phyloP scores from a whole-genome alignment of 2,329 filamentous ascomycete species.

The Ophiostoma angusticollis region DNA sequence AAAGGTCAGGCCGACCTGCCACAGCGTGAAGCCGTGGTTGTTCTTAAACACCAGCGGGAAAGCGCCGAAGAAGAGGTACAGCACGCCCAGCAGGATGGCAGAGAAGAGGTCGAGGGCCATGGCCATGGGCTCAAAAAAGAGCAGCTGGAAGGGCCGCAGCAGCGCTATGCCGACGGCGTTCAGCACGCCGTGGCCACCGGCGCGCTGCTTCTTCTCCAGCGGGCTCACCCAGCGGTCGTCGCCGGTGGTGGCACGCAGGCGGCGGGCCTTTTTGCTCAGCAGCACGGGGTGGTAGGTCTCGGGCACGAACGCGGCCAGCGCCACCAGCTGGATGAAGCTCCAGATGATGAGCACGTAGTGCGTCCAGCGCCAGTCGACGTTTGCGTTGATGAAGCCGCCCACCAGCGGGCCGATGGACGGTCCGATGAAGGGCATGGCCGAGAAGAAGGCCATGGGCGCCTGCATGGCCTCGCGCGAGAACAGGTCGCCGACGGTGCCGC shows the following conservation, averaged over 20 bases:
- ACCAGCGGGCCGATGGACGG: constrained; percentile 46
- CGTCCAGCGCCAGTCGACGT: constrained; percentile 64
- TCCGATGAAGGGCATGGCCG: constrained; percentile 51
- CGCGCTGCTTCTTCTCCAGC: constrained; percentile 53
- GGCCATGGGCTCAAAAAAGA: constrained; percentile 76
- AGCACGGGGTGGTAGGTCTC: constrained; percentile 78
- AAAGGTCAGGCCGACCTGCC: constrained; percentile 70
- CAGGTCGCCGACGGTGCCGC: constrained; percentile 74
- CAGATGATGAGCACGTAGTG: constrained; percentile 80
- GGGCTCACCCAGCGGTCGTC: constrained; percentile 64
- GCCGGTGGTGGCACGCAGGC: constrained; percentile 61
- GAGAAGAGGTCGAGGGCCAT: constrained; percentile 70
- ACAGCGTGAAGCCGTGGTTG: constrained; percentile 64
- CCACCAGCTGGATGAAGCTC: constrained; percentile 49
- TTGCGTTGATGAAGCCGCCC: constrained; percentile 74
- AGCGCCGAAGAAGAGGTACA: constrained; percentile 86
- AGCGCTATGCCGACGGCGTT: constrained; percentile 46
- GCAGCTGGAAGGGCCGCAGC: constrained; percentile 62
- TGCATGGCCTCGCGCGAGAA: constrained; percentile 58
- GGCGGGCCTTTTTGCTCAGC: constrained; percentile 57
- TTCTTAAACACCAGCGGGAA: constrained; percentile 67
- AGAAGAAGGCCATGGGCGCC: constrained; percentile 73
- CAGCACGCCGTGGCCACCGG: constrained; percentile 39
- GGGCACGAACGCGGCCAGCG: constrained; percentile 62
- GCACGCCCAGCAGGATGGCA: constrained; percentile 70